Base-by-base conservation (phyloP, 1,284 basidiomycete genomes). In the Xerocomus nothofagi region DNA sequence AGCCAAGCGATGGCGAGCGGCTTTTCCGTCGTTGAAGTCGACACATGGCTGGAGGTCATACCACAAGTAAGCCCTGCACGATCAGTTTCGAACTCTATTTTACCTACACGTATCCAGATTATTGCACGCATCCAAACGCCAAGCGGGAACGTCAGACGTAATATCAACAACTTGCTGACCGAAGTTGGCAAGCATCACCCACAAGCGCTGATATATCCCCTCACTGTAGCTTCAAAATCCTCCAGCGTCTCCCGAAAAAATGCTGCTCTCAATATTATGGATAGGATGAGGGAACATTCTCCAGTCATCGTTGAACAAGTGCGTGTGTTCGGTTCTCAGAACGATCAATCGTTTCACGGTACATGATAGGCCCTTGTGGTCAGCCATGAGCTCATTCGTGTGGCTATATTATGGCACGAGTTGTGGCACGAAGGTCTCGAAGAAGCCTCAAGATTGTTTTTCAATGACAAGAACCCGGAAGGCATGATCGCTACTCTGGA, bases 351-450 rank as follows among this genome's bases (percentile, higher is more conserved):
- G 36, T 15, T n/a, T 57, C 31, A 59, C 21, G 31, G 6, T 26
- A 39, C 21, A 43, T 54, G n/a, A 21, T 51, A 92, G 85, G 97
- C 97, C 12, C 73, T 90, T 47, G 70, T 98, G 17, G 93, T 99
- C 65, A 92, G 91, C 67, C 87, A 92, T 40, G 97, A 99, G 69
- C 81, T 99, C 27, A 98, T 99, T 58, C 87, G 97, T 14, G 93
- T 98, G 4, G 97, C 97, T 3, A 99, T 99, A 55, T 75, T 99
- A 17, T 99, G 97, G 97, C 95, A 99, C 63, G 97, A 99, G 69
- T 79, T 97, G 63, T 99, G 97, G 97, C 94, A 98, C 63, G 97
- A 99, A 73, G 95, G 93, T 12, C 77, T 99, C 20, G 97, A 99
- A 72, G 97, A 99, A 70, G 97, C 97, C 3, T 98, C 95, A 11